Conservation (phyloP, 2,329 filamentous ascomycete genomes). For the Colletotrichum caudatum region DNA sequence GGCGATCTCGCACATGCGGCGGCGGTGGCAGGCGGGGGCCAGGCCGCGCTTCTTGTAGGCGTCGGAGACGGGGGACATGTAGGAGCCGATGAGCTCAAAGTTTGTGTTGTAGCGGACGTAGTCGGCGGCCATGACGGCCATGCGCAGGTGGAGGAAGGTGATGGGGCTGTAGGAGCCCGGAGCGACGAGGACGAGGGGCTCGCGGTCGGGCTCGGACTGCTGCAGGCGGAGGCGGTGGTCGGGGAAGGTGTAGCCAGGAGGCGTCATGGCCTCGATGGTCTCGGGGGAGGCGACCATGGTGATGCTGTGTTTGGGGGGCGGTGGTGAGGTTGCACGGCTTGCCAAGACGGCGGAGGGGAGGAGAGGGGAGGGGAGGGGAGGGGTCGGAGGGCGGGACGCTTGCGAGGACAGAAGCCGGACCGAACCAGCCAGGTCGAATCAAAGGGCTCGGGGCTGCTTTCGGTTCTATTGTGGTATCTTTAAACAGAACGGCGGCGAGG, state of each 20-base stretch:
- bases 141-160: conserved; percentile 82
- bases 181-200: conserved; percentile 75
- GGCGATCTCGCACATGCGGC: conserved; percentile 89
- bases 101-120: conserved; percentile 77
- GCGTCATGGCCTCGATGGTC: conserved; percentile 42
- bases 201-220: conserved; percentile 67
- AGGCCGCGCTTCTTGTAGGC: conserved; percentile 83
- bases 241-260: conserved; percentile 68
- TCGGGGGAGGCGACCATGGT: conserved; percentile 41
- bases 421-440: conserved; percentile 16
- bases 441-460: background rate
- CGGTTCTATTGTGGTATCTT: background rate
- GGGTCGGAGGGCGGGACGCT: conserved; percentile 10
- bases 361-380: background rate
- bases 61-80: conserved; percentile 78
- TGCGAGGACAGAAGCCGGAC: conserved; percentile 9
- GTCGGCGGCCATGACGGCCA: conserved; percentile 90
- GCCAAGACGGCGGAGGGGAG: conserved; percentile 20
- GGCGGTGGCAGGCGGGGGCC: conserved; percentile 77
- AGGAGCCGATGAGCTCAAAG: conserved; percentile 89
- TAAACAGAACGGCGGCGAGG: background rate
- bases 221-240: conserved; percentile 67
- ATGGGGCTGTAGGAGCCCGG: conserved; percentile 81
- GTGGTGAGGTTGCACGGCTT: conserved; percentile 9
- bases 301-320: conserved; percentile 4